These are phyloP conservation scores for Tremella yokohamensis DNA, from an alignment of 768 basidiomycete species.

Conservation along the genomic window DNA sequence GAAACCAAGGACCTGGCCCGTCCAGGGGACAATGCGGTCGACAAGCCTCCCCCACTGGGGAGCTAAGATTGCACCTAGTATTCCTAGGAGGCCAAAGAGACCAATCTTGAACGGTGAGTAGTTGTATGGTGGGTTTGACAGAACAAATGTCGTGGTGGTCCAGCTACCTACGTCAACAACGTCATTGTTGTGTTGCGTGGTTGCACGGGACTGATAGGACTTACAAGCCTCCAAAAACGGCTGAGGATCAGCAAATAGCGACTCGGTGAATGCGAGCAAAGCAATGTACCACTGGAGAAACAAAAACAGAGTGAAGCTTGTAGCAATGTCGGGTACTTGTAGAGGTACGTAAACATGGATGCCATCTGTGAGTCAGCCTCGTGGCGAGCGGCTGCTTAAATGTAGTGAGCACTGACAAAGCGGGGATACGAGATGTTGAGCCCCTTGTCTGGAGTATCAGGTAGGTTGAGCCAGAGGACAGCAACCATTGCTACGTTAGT, in stretches of 20 bases:
- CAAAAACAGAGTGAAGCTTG: slow-evolving; percentile 60
- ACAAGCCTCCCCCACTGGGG: slow-evolving; percentile 68
- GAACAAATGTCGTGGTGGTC: slow-evolving; percentile 64
- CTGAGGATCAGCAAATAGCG: slow-evolving; percentile 13
- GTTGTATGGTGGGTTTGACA: slow-evolving; percentile 69
- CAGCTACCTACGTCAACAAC: slow-evolving; percentile 34
- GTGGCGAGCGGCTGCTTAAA: not conserved
- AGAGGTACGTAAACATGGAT: slow-evolving; percentile 71
- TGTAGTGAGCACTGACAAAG: slow-evolving; percentile 42
- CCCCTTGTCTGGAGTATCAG: slow-evolving; percentile 74
- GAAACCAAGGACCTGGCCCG: slow-evolving; percentile 63
- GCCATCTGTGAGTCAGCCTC: slow-evolving; percentile 30
- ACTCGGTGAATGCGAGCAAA: too few relatives aligned
- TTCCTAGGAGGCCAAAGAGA: slow-evolving; percentile 69
- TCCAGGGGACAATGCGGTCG: slow-evolving; percentile 73
- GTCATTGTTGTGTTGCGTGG: too few relatives aligned
- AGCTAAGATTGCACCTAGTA: slow-evolving; percentile 60
- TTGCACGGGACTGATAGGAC: too few relatives aligned
- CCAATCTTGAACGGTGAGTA: slow-evolving; percentile 62
- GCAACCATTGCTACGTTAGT: slow-evolving; percentile 54
- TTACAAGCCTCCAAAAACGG: slow-evolving; percentile 43
- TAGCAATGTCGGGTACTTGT: slow-evolving; percentile 74
- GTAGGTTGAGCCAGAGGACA: slow-evolving; percentile 65
- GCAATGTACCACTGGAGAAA: slow-evolving; percentile 58
- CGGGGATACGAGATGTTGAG: slow-evolving; percentile 62